A percentile compares a stretch with the other conserved stretches of the same genome.
Conservation (phyloP, 2,329 filamentous ascomycete genomes). For the Diaporthe ilicicola region DNA sequence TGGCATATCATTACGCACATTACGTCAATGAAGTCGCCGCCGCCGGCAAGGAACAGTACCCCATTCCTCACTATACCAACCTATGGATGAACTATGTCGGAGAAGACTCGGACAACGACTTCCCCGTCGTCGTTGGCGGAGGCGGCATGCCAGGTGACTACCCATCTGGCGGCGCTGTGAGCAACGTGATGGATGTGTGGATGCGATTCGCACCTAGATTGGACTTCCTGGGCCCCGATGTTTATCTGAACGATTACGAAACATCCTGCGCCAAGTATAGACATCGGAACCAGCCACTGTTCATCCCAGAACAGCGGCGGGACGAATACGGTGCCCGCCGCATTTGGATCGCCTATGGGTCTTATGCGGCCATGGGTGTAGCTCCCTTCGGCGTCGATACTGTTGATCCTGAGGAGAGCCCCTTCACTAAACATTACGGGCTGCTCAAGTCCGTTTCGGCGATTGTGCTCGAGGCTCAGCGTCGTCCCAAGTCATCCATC, state of each 20-base stretch:
- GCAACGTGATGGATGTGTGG: constrained; percentile 55
- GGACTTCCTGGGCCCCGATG: constrained; percentile 38
- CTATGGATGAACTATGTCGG: constrained; percentile 47
- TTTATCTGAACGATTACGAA: constrained; percentile 40
- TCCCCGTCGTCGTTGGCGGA: constrained; percentile 46
- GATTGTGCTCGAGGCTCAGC: constrained; percentile 10
- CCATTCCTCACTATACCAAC: constrained; percentile 47
- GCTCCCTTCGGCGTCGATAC: constrained; percentile 8
- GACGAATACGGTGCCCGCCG: constrained; percentile 54
- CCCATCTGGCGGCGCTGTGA: constrained; percentile 55
- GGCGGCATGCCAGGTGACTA: constrained; percentile 47
- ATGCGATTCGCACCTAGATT: constrained; percentile 50
- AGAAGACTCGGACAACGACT: constrained; percentile 40
- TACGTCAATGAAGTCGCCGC: constrained; percentile 46
- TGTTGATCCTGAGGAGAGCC: not conserved
- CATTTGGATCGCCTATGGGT: constrained; percentile 47
- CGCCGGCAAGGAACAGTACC: constrained; percentile 45
- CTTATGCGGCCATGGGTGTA: not conserved
- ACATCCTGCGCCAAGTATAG: constrained; percentile 55
- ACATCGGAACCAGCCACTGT: constrained; percentile 53
- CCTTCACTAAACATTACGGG: not conserved
- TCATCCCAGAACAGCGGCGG: constrained; percentile 61
- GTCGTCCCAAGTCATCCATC: not conserved
- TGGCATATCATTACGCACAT: constrained; percentile 46
- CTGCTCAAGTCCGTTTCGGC: constrained; percentile 6